Base-by-base conservation (phyloP, 257 asterid genomes). In the Knoxia roxburghii region DNA sequence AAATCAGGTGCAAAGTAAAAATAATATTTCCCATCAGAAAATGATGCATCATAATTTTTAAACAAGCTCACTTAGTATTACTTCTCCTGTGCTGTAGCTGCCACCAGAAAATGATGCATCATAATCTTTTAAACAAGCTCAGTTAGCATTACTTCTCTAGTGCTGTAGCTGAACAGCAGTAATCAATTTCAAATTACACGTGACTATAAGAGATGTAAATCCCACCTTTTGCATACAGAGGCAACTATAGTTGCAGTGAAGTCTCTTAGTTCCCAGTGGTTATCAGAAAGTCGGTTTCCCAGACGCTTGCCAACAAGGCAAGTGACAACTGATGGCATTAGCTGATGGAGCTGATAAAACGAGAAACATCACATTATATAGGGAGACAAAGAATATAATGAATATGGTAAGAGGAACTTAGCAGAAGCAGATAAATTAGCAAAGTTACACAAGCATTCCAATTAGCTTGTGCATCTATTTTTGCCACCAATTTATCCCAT, bases 251-350 rank as follows among this genome's bases (percentile, higher is more conserved):
- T 86, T 53, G 96, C 96, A 15, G 95, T 81, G 78, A 90, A 88
- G 76, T 88, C 84, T 74, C 99, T 82, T 56, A 93, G 95, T 66
- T 85, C 89, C 99, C 97, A 93, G 58, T 93, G 97, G 77, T 88
- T 84, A 83, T 93, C 95, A 11, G 97, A 85, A 67, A 85, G 68
- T 71, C 82, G 86, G 79, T 86, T 90, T 43, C 99, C 97, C 77
- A 93, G 73, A 78, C 94, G 85, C 80, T 81, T 93, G 7, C 95
- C 96, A 74, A 93, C 97, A 70, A 93, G 84, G 82, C 99, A 93
- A 5, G 99, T 90, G 92, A 93, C 80, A 80, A 93, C 95, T 53
- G 97, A 83, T 54, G 97, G 99, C 97, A 93, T 93, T 65, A 90
- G 78, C 81, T 93, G 95, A 83, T 93, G 97, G 72, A 90, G 85